Conservation (phyloP, 192 early-diverging fungal species). For the Coemansia sp. region DNA sequence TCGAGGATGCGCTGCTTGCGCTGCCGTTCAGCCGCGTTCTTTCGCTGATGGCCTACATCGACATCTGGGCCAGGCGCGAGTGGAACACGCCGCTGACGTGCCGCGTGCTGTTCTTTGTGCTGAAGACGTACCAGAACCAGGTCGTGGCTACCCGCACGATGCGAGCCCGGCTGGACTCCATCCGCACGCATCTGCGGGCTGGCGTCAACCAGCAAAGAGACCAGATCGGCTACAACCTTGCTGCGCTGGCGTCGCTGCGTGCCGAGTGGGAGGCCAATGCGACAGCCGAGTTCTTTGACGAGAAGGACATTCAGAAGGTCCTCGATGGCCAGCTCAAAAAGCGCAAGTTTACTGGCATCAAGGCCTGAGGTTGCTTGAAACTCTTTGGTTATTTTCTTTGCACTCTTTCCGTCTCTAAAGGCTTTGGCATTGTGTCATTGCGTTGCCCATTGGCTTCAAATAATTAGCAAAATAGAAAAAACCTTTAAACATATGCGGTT, state of each 20-base stretch:
- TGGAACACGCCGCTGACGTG: constrained; percentile 78
- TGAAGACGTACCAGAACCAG: constrained; percentile 87
- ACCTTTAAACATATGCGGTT: background rate
- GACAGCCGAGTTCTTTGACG: constrained; percentile 71
- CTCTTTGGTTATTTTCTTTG: too few species aligned
- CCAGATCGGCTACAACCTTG: constrained; percentile 84
- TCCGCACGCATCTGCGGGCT: constrained; percentile 62
- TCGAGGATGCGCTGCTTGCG: constrained; percentile 87
- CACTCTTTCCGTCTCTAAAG: too few species aligned
- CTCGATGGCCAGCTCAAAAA: constrained; percentile 61
- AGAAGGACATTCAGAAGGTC: constrained; percentile 56
- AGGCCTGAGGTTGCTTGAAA: constrained; percentile 19
- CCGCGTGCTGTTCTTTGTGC: constrained; percentile 80
- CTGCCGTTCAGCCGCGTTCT: constrained; percentile 81
- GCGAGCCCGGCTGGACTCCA: constrained; percentile 68
- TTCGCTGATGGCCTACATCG: constrained; percentile 72
- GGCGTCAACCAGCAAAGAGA: constrained; percentile 74
- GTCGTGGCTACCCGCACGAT: constrained; percentile 78
- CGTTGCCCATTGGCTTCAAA: too few species aligned
- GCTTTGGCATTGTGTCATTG: too few species aligned
- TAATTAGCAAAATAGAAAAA: background rate
- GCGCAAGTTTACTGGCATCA: constrained; percentile 64
- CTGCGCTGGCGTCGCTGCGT: constrained; percentile 72
- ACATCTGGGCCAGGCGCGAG: constrained; percentile 77
- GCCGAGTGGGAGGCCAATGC: constrained; percentile 74